phyloP scores from a whole-genome alignment of 305 asterid genomes.

The Solanum hybrid region DNA sequence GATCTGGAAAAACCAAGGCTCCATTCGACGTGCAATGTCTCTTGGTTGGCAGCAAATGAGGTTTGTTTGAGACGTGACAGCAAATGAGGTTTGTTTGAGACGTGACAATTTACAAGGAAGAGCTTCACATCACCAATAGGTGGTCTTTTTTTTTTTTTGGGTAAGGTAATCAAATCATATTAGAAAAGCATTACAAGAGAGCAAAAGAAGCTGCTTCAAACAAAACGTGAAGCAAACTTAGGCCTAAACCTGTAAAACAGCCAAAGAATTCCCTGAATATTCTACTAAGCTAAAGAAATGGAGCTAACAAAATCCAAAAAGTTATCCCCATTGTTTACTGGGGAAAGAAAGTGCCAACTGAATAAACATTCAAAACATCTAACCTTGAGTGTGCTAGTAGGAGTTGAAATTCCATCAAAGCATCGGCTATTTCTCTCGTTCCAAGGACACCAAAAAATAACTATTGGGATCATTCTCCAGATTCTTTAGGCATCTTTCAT shows the following conservation, averaged over 20 bases:
- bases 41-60: not conserved
- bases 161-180: not conserved
- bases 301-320: not conserved
- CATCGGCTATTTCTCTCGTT: not conserved
- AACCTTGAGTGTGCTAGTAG: not conserved
- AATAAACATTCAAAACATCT: not conserved
- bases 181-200: not conserved
- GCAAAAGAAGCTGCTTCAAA: not conserved
- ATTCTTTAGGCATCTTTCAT: not conserved
- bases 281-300: not conserved
- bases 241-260: not conserved
- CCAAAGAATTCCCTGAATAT: not conserved
- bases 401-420: not conserved
- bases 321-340: not conserved
- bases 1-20: not conserved
- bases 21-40: not conserved
- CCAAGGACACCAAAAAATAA: not conserved
- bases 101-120: not conserved
- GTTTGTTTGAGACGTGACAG: not conserved
- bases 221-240: not conserved
- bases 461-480: not conserved
- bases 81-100: not conserved
- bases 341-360: not conserved
- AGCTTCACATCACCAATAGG: not conserved
- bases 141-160: not conserved